Evolutionary conservation across 192 early-diverging fungal species (phyloP), one percentile per base, ranked within the genome.

Genomic region (Backusella westeae): DNA sequence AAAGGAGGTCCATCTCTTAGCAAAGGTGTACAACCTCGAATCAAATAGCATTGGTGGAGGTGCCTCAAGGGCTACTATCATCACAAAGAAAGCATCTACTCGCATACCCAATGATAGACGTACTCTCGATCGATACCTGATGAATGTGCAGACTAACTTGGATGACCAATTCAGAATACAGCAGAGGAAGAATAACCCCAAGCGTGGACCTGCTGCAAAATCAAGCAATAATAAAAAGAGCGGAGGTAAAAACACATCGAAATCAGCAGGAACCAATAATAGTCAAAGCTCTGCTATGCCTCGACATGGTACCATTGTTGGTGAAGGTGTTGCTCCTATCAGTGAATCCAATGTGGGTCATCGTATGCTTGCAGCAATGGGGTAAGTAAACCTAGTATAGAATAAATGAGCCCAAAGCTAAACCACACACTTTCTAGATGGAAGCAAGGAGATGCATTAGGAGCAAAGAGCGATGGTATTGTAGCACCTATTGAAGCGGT

Each of bases 311-410:
- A 79, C 86, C 12, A 82, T 92, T 5, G 90, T 94, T 23, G 92
- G 87, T 10, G 78, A 81, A 4, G 77, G 81, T 23, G 87, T 86
- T 0, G 79, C 80, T 15, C 86, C 88, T 34, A 88, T 94, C 67
- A 84, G 75, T 53, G 79, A 85, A 12, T 76, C 81, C 7, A 94
- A 94, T 70, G 59, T 90, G 36, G 92, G 92, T 4, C 90, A 92
- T 72, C 84, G 84, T 35, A 92, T 94, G 92, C 75, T 94, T 12
- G 78, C 83, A 38, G 82, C 83, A 46, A 90, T 94, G 89, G 92
- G 92, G 79, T 93, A 83, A 75, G 79, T 78, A 35, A 19, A 32
- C 38, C 7, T 23, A 6, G 35, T 56, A 14, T 34, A 49, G 46
- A 49, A 49, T 6, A n/a, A 49, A n/a, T 44, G 46, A n/a, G 0